Evolutionary conservation across 2,329 filamentous ascomycete species (phyloP).

Genomic region (Paracorniculantispora psalliotae): DNA sequence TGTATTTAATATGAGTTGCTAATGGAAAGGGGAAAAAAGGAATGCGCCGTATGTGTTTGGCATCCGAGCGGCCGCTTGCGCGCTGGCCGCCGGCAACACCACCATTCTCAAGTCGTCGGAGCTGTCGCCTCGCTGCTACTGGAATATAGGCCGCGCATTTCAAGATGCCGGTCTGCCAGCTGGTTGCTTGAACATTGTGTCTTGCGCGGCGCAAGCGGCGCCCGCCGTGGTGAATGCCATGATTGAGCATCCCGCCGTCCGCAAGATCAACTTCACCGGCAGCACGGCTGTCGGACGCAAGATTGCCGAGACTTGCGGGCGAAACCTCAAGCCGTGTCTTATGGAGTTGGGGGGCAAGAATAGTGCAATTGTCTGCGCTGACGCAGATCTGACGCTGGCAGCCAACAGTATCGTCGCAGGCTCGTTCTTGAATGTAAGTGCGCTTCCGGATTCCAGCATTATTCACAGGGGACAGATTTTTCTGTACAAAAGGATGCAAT

Average conservation of each 20-base stretch:
- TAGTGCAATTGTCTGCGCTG: constrained; percentile 70
- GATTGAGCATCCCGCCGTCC: constrained; percentile 21
- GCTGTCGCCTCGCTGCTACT: constrained; percentile 26
- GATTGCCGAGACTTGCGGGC: constrained; percentile 64
- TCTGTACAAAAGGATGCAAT: no score
- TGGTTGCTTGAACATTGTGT: constrained; percentile 36
- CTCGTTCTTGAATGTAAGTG: constrained; percentile 56
- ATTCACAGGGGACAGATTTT: no score
- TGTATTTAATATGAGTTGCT: constrained; percentile 31
- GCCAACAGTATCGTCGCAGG: constrained; percentile 64
- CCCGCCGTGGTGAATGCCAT: constrained; percentile 29
- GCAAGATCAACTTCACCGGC: constrained; percentile 82
- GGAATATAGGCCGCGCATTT: constrained; percentile 30
- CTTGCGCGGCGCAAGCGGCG: constrained; percentile 28
- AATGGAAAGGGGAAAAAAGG: constrained; percentile 16
- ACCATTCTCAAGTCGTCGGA: constrained; percentile 30
- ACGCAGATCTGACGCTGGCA: constrained; percentile 70
- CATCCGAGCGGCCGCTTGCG: constrained; percentile 16
- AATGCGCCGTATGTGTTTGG: constrained; percentile 25
- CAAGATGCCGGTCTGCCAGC: constrained; percentile 37
- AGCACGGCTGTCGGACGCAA: constrained; percentile 69
- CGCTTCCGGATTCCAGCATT: no score
- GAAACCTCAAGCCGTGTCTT: constrained; percentile 71
- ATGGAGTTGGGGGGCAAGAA: constrained; percentile 83
- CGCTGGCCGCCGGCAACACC: constrained; percentile 23